Base-by-base conservation (phyloP, 108 stramenopile genomes). In the Hondaea fermentalgiana region DNA sequence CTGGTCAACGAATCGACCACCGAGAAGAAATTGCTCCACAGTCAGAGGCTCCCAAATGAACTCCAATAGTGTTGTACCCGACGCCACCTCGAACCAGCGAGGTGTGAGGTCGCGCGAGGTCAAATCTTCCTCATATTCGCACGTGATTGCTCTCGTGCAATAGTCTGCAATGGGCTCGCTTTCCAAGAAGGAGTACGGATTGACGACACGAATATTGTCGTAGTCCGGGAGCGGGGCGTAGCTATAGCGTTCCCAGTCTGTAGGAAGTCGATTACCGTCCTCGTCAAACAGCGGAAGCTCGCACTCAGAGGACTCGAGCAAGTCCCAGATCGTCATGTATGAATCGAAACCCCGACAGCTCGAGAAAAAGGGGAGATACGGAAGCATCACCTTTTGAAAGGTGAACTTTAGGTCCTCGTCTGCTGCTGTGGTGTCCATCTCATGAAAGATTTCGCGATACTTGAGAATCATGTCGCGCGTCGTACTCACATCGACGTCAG, bases 351-450 rank as follows among this genome's bases (percentile, higher is more conserved):
- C 94, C 28, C 93, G 88, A 90, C 96, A 97, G 88, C 94, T 96
- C 28, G 95, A 95, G 83, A 97, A 95, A 87, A 93, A 97, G 19
- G 96, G 96, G 43, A 96, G 88, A 89, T 96, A 97, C 5, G 96
- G 96, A 23, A 97, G 88, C 19, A 95, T 49, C 47, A 97, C 35
- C 51, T 92, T 88, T 42, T 71, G 23, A 64, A 93, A 91, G 17
- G 88, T 91, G 88, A 93, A 95, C 47, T 76, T 76, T 4, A 87
- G 44, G 35, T 89, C 44, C 12, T 58, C 76, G 5, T 44, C 44
- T 5, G 23, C 90, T 5, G 59, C 57, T 5, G 47, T 5, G 51
- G 42, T 49, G 3, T 69, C 58, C 60, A 88, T 72, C 45, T 89
- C 95, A 71, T 96, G 95, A 60, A 95, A 96, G 12, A 94, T 95